These are phyloP conservation scores for Neocallimastix lanati DNA, from an alignment of 192 early-diverging fungal genomes.

Conservation along the genomic window DNA sequence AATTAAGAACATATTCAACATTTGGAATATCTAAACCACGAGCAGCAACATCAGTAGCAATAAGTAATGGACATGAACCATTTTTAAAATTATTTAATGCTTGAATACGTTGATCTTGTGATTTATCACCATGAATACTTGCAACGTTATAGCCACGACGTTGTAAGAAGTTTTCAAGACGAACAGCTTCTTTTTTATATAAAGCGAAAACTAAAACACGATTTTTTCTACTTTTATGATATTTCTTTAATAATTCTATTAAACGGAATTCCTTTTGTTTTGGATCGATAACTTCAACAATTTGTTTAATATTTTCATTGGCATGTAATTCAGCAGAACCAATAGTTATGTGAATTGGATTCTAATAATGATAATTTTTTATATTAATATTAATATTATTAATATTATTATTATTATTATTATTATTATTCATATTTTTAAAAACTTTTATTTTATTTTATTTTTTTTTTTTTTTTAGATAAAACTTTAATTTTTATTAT, in stretches of 20 bases:
- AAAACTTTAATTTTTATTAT: too few species aligned
- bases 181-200: slow-evolving; percentile 87
- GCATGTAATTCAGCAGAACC: slow-evolving; percentile 77
- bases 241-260: slow-evolving; percentile 54
- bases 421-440: too few species aligned
- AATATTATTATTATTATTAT: too few species aligned
- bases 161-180: slow-evolving; percentile 54
- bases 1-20: slow-evolving; percentile 90
- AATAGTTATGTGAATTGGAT: slow-evolving; percentile 66
- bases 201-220: slow-evolving; percentile 83
- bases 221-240: slow-evolving; percentile 72
- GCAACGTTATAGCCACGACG: slow-evolving; percentile 61
- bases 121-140: slow-evolving; percentile 83
- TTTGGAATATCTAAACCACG: slow-evolving; percentile 63
- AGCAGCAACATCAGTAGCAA: slow-evolving; percentile 87
- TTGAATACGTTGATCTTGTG: slow-evolving; percentile 58
- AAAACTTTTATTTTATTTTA: too few species aligned
- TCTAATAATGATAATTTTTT: too few species aligned
- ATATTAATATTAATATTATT: too few species aligned
- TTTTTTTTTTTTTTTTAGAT: too few species aligned
- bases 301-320: slow-evolving; percentile 65
- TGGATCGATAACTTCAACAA: slow-evolving; percentile 74
- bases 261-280: slow-evolving; percentile 56
- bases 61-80: slow-evolving; percentile 61
- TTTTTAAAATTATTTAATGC: slow-evolving; percentile 66